Conservation (phyloP, 148 eudicot species). For the Hydrangea macrophylla region DNA sequence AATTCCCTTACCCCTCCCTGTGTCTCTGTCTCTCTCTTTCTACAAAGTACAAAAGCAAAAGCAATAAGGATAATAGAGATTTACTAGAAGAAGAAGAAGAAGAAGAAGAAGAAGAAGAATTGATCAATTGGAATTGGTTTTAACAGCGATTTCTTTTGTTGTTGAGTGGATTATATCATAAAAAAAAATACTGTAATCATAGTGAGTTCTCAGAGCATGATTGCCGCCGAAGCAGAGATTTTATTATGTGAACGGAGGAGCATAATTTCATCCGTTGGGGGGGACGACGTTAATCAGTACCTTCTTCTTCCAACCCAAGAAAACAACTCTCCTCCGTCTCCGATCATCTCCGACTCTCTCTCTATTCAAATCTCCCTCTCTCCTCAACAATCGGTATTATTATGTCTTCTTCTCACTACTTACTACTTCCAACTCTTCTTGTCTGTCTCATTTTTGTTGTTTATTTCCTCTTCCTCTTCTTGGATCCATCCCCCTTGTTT, state of each 20-base stretch:
- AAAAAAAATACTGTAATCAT: too few relatives aligned
- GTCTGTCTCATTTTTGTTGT: background rate
- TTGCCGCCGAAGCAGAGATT: slow-evolving; percentile 22
- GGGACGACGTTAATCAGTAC: slow-evolving; percentile 5
- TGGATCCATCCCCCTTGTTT: too few relatives aligned
- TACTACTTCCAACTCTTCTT: background rate
- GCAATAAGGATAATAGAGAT: too few relatives aligned
- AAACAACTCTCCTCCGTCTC: background rate
- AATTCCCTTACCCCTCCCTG: too few relatives aligned
- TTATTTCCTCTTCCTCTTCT: background rate
- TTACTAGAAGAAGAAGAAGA: background rate
- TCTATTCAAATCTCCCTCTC: slow-evolving; percentile 21
- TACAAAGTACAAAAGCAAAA: too few relatives aligned
- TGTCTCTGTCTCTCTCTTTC: too few relatives aligned
- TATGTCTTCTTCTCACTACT: too few relatives aligned
- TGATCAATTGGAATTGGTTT: background rate
- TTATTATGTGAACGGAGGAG: slow-evolving; percentile 11
- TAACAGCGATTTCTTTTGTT: background rate
- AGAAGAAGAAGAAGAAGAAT: background rate
- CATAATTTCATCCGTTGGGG: too few relatives aligned
- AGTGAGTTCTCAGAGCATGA: slow-evolving; percentile 12
- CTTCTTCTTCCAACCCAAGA: slow-evolving; percentile 7
- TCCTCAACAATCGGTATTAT: slow-evolving; percentile 25
- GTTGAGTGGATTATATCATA: too few relatives aligned
- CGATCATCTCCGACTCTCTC: slow-evolving; percentile 4